These are phyloP conservation scores for Xerocomellus chrysenteron DNA, from an alignment of 768 basidiomycete species.

Conservation along the genomic window DNA sequence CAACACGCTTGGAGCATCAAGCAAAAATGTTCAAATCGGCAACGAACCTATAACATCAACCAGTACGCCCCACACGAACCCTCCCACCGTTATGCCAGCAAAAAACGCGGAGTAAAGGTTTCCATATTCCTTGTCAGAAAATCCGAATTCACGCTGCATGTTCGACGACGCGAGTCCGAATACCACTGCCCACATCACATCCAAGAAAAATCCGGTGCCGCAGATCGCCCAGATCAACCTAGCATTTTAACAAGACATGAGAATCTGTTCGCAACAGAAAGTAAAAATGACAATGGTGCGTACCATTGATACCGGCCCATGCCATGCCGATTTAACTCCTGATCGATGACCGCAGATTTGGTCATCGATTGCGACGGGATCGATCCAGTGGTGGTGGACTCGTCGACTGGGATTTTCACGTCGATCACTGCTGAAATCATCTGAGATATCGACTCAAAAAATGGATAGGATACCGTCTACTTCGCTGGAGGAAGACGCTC, in stretches of 20 bases:
- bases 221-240: constrained; percentile 19
- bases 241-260: not conserved
- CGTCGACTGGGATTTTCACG: not conserved
- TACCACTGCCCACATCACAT: constrained; percentile 8
- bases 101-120: not conserved
- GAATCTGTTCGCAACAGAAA: not conserved
- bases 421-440: not conserved
- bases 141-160: constrained; percentile 18
- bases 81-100: constrained; percentile 3
- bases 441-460: not conserved
- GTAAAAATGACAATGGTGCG: not conserved
- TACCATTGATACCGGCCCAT: constrained; percentile 20
- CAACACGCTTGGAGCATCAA: not conserved
- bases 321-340: constrained; percentile 12
- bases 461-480: not conserved
- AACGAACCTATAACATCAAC: constrained; percentile 20
- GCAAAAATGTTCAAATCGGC: not conserved
- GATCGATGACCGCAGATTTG: constrained; percentile 11
- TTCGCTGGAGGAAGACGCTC: not conserved
- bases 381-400: not conserved
- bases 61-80: constrained; percentile 14
- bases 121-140: constrained; percentile 16
- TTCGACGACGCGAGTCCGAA: not conserved
- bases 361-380: not conserved
- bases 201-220: constrained; percentile 8